A percentile compares a stretch with the other conserved stretches of the same genome.
phyloP scores from a whole-genome alignment of 179 eudicot genomes.

The Beta lomatogona region DNA sequence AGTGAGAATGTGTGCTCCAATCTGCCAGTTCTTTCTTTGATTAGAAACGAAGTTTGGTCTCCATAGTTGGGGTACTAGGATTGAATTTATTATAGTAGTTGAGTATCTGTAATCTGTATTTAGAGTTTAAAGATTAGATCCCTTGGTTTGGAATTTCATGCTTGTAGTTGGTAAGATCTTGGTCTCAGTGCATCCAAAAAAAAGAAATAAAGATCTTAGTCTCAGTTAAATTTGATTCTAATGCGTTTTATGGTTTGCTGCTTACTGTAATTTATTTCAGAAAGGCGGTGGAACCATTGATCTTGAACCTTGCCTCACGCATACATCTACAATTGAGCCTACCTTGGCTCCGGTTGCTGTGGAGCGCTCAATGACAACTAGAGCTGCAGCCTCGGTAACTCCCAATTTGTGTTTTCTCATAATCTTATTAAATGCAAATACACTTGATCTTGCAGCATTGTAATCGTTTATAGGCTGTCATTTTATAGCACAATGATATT shows the following conservation, averaged over 20 bases:
- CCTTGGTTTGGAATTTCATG: neutral
- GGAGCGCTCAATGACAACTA: conserved; percentile 97
- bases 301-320: conserved; percentile 87
- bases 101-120: too few species aligned
- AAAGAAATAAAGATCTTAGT: neutral
- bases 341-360: conserved; percentile 97
- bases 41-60: neutral
- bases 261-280: conserved; percentile 41
- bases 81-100: neutral
- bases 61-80: too few species aligned
- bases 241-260: neutral
- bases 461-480: neutral
- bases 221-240: neutral
- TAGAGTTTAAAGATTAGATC: neutral
- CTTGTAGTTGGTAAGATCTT: neutral
- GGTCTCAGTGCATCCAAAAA: neutral
- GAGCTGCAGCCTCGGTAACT: conserved; percentile 98
- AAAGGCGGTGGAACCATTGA: conserved; percentile 91
- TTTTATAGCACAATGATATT: neutral
- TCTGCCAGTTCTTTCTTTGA: neutral
- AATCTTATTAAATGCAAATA: neutral
- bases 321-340: conserved; percentile 93
- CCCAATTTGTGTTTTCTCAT: conserved; percentile 3
- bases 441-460: neutral
- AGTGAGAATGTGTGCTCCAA: neutral